A percentile compares a stretch with the other conserved stretches of the same genome.
phyloP scores from a whole-genome alignment of 495 filamentous ascomycete species.

The Cudoniella acicularis region DNA sequence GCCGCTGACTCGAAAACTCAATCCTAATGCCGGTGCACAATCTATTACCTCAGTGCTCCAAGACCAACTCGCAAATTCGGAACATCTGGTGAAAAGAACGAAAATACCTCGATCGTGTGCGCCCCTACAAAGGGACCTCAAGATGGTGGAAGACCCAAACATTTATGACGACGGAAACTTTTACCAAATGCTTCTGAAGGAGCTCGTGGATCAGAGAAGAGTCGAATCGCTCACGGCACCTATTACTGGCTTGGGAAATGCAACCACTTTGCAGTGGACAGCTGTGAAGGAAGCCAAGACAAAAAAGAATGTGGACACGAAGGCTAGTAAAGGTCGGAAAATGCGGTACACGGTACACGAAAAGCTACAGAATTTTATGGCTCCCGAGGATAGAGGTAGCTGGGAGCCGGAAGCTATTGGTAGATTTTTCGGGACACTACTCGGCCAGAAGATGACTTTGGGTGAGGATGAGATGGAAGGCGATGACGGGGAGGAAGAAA shows the following conservation, averaged over 20 bases:
- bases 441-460: slow-evolving; percentile 73
- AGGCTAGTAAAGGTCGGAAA: slow-evolving; percentile 93
- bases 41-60: slow-evolving; percentile 69
- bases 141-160: slow-evolving; percentile 44
- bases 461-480: slow-evolving; percentile 65
- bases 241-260: slow-evolving; percentile 36
- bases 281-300: slow-evolving; percentile 79
- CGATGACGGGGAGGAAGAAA: slow-evolving; percentile 42
- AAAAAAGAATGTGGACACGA: slow-evolving; percentile 81
- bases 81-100: slow-evolving; percentile 65
- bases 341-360: slow-evolving; percentile 91
- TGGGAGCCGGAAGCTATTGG: slow-evolving; percentile 80
- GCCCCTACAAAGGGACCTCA: slow-evolving; percentile 56
- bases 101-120: slow-evolving; percentile 68
- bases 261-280: slow-evolving; percentile 42
- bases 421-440: slow-evolving; percentile 83
- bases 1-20: slow-evolving; percentile 48
- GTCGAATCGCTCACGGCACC: slow-evolving; percentile 45
- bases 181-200: slow-evolving; percentile 87
- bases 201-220: slow-evolving; percentile 84
- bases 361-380: slow-evolving; percentile 98
- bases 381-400: slow-evolving; percentile 70
- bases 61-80: slow-evolving; percentile 65
- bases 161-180: slow-evolving; percentile 93
- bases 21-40: slow-evolving; percentile 38